These are phyloP conservation scores for Darksidea phi DNA, from an alignment of 495 filamentous ascomycete genomes.

Conservation along the genomic window DNA sequence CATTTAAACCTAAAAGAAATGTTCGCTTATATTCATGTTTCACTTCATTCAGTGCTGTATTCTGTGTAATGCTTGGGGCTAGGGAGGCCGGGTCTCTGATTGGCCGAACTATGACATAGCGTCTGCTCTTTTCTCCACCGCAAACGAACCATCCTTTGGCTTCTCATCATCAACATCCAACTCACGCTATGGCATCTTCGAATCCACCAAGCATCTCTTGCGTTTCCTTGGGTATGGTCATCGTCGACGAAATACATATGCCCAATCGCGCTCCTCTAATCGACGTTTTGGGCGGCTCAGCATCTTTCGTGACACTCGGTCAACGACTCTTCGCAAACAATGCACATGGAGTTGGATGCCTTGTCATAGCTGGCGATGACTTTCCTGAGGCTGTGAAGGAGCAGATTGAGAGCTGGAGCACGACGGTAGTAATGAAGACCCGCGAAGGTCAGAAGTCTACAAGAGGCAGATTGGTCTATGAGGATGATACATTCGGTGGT, in stretches of 20 bases:
- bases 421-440: constrained; percentile 9
- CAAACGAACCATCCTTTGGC: not conserved
- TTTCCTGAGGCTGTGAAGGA: constrained; percentile 13
- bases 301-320: constrained; percentile 17
- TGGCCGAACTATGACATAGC: too few relatives aligned
- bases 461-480: constrained; percentile 23
- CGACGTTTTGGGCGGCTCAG: constrained; percentile 19
- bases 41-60: too few relatives aligned
- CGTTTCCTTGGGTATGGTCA: constrained; percentile 25
- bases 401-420: constrained; percentile 1
- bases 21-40: too few relatives aligned
- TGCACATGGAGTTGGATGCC: constrained; percentile 2
- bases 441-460: constrained; percentile 4
- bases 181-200: not conserved
- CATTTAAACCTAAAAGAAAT: too few relatives aligned
- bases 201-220: not conserved
- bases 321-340: constrained; percentile 12
- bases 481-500: constrained; percentile 30
- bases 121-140: not conserved
- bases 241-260: constrained; percentile 19
- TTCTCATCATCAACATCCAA: not conserved
- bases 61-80: too few relatives aligned
- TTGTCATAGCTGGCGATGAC: constrained; percentile 23
- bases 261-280: constrained; percentile 2
- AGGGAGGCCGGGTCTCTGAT: too few relatives aligned